Base-by-base conservation (phyloP, 257 asterid species). In the Ehretia macrophylla region DNA sequence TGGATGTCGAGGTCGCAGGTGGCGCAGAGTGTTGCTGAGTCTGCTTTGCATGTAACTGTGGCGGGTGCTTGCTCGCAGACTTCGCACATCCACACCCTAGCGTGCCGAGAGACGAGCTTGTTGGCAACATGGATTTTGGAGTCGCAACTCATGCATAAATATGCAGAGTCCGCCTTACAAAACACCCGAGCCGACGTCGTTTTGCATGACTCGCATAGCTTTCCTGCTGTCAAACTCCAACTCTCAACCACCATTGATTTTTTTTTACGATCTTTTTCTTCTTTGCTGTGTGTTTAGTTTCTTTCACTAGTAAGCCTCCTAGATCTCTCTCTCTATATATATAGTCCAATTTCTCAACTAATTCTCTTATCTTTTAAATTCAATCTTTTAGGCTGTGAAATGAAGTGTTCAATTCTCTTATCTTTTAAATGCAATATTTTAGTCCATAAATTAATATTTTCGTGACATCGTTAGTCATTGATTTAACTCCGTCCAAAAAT, bases 61-160 rank as follows among this genome's bases (percentile, higher is more conserved):
- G 97, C 96, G 14, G 97, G 94, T 0, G 94, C 86, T 44, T 77
- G 90, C 81, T 90, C 97, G 73, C 97, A 90, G 17, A 90, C 97
- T 67, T 90, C 95, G 60, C 97, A 90, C 5, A 90, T 59, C 77
- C 78, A 79, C 19, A 86, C 95, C 35, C 95, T 86, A 39, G 77
- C 85, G 81, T 85, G 97, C 50, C 95, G 78, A 0, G 95, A 82
- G 11, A 88, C 93, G n/a, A 86, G 85, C 80, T 83, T 84, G 81
- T 84, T 83, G 16, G 88, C 93, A 0, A 83, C 86, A 72, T 86
- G 95, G 83, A 84, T 74, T 40, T 75, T 78, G 48, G 84, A 63
- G 78, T 90, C 92, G 74, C 97, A 90, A 8, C 56, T 17, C 1
- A 73, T 13, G 80, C 97, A 90, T 18, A 90, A 75, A 70, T 81